phyloP scores from a whole-genome alignment of 192 early-diverging fungal species.

The Backusella liffmaniae region DNA sequence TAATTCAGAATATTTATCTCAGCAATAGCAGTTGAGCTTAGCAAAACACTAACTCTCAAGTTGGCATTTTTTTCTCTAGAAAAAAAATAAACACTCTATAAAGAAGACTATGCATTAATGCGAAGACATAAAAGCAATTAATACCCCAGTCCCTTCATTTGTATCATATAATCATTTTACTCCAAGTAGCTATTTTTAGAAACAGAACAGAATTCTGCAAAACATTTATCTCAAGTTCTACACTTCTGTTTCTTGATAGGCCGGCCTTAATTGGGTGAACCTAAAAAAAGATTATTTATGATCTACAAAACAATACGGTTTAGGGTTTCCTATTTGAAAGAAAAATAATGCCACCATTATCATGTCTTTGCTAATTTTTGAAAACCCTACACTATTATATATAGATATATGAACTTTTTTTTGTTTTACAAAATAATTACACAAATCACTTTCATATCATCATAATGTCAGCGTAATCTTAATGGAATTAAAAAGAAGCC shows the following conservation, averaged over 20 bases:
- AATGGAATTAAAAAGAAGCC: background rate
- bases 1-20: background rate
- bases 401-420: no score
- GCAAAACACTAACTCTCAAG: no score
- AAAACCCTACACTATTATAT: no score
- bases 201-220: background rate
- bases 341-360: no score
- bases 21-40: background rate
- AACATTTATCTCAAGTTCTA: background rate
- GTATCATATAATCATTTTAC: background rate
- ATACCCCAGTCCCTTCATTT: background rate
- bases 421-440: background rate
- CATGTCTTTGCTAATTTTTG: no score
- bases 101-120: background rate
- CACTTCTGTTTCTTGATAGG: background rate
- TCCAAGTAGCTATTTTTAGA: background rate
- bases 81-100: no score
- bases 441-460: background rate
- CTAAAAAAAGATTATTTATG: background rate
- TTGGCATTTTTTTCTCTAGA: background rate
- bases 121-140: background rate
- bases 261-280: background rate
- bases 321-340: background rate
- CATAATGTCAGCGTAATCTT: background rate
- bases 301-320: background rate